Evolutionary conservation across 2,329 filamentous ascomycete genomes (phyloP).

Genomic region (Zymoseptoria crescenta): DNA sequence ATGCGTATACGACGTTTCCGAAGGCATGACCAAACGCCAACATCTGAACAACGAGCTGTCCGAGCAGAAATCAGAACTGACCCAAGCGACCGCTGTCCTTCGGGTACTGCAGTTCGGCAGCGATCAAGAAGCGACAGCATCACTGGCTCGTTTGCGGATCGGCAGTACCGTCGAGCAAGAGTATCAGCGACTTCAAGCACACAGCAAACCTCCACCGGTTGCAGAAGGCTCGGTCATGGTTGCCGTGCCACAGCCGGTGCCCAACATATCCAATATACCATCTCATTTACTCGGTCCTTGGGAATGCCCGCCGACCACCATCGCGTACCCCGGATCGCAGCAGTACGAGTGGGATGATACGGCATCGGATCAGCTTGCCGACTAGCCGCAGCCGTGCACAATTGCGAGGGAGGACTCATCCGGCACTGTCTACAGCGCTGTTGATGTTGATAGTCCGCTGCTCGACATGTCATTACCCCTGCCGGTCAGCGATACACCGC

Average conservation of each 20-base stretch:
- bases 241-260: too few species aligned
- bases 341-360: background rate
- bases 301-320: background rate
- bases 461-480: background rate
- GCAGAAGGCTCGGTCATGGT: too few species aligned
- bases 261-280: background rate
- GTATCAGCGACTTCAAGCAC: background rate
- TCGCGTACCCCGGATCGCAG: background rate
- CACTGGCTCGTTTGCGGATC: conserved; percentile 17
- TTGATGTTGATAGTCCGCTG: background rate
- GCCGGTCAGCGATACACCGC: background rate
- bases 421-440: background rate
- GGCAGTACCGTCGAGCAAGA: conserved; percentile 13
- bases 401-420: background rate
- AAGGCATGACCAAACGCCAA: conserved; percentile 19
- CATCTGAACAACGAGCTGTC: conserved; percentile 14
- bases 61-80: conserved; percentile 8
- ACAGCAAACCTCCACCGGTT: background rate
- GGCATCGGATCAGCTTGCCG: background rate
- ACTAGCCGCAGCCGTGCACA: background rate
- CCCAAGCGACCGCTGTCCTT: conserved; percentile 10
- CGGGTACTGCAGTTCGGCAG: conserved; percentile 13
- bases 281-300: background rate
- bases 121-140: conserved; percentile 15
- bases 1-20: conserved; percentile 17